Evolutionary conservation across 495 filamentous ascomycete genomes (phyloP).

Genomic region (Jackrogersella multiformis): DNA sequence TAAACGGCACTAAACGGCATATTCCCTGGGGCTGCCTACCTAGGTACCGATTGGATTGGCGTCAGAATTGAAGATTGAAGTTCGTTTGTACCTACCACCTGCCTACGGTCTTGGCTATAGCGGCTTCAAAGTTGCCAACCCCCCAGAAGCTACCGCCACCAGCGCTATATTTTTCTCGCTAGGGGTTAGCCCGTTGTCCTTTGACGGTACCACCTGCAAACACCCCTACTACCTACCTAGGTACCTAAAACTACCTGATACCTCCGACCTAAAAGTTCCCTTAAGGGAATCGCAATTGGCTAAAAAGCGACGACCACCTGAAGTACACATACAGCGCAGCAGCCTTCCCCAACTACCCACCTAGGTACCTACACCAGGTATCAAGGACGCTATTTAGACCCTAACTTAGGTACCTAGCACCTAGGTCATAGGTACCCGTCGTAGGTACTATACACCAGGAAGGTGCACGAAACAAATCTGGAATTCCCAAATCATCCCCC

Average conservation of each 20-base stretch:
- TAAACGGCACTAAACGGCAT: neutral
- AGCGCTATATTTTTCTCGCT: conserved; percentile 10
- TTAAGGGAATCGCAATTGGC: conserved; percentile 12
- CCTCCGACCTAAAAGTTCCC: neutral
- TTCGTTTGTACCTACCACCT: too few relatives aligned
- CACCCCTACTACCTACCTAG: neutral
- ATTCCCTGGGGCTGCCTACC: neutral
- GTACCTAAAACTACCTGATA: neutral
- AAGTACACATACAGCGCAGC: too few relatives aligned
- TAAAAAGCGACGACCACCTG: neutral
- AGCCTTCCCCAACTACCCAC: too few relatives aligned
- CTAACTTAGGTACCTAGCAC: neutral
- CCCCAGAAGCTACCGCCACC: neutral
- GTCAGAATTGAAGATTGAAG: neutral
- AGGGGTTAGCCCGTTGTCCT: neutral
- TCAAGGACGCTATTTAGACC: too few relatives aligned
- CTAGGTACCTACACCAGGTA: too few relatives aligned
- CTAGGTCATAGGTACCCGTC: neutral
- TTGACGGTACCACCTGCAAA: too few relatives aligned
- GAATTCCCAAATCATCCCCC: conserved; percentile 20
- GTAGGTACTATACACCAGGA: conserved; percentile 9
- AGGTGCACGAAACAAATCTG: conserved; percentile 40
- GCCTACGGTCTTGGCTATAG: neutral
- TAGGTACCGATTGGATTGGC: neutral
- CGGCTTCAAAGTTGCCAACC: neutral